Conservation (phyloP, 495 filamentous ascomycete species). For the Talaromyces proteolyticus region DNA sequence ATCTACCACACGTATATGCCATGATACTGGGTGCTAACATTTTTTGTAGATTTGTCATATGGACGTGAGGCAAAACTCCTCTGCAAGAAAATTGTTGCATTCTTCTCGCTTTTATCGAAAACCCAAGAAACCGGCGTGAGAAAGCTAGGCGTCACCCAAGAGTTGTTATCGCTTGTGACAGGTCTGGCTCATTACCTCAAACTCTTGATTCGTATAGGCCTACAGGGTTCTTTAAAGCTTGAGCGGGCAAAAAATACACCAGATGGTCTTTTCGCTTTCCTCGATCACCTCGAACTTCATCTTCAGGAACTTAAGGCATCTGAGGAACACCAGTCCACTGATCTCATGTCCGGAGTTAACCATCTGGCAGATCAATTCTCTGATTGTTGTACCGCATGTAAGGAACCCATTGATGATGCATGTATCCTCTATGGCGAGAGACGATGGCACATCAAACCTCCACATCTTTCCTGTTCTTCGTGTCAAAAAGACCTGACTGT, state of each 20-base stretch:
- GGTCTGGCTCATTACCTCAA: conserved; percentile 98
- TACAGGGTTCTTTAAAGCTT: conserved; percentile 87
- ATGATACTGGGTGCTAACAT: conserved; percentile 12
- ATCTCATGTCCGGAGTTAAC: conserved; percentile 66
- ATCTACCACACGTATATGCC: conserved; percentile 10
- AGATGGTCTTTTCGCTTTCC: conserved; percentile 72
- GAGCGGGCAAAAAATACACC: conserved; percentile 73
- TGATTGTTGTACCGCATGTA: conserved; percentile 75
- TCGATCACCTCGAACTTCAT: conserved; percentile 65
- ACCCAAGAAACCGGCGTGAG: conserved; percentile 84
- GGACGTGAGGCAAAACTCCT: conserved; percentile 93
- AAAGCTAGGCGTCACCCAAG: conserved; percentile 92
- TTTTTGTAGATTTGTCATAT: conserved; percentile 68
- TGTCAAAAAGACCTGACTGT: conserved; percentile 69
- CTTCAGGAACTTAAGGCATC: conserved; percentile 58
- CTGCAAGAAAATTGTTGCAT: conserved; percentile 98
- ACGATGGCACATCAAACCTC: conserved; percentile 69
- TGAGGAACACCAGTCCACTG: conserved; percentile 60
- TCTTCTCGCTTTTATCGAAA: conserved; percentile 90
- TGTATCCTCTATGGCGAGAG: conserved; percentile 66
- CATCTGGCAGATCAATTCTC: conserved; percentile 71
- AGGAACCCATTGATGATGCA: conserved; percentile 88
- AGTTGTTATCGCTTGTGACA: conserved; percentile 89
- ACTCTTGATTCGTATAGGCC: conserved; percentile 91
- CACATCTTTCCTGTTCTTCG: conserved; percentile 68